Evolutionary conservation across 164 flowering plant species (phyloP), one percentile per base, ranked within the genome.

Genomic region (Vitis rotundifolia): DNA sequence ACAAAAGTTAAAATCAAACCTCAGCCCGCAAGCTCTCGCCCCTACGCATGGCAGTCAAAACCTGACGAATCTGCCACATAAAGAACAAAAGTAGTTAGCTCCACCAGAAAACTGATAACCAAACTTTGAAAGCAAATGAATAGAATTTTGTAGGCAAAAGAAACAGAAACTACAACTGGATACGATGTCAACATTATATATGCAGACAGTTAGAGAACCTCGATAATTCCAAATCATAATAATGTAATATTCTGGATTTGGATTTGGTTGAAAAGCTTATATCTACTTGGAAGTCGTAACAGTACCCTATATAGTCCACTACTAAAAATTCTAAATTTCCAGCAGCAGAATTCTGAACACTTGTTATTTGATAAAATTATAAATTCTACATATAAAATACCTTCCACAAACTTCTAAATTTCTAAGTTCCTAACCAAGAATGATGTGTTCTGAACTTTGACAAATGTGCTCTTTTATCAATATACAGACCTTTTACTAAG

Each of bases 61-160:
- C 82, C 52, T 86, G 89, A 64, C 87, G 85, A 56, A 86, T 84
- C 89, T 86, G 83, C 44, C 19, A 28, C 49, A 79, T n/a, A 58
- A 8, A 59, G 22, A 59, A 49, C 9, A 47, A 16, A 1, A 37
- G 10, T 28, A 11, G 49, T 68, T 14, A 70, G 67, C 37, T 26
- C 72, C 31, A 61, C 49, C 12, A 11, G 18, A 12, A 44, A 18
- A 3, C 22, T 4, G 11, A 18, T 11, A 51, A 26, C 50, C 49
- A 18, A 59, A 44, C 9, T 12, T 37, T 44, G 19, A 61, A 26
- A 29, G 49, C 49, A 31, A 61, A 48, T 14, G 9, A 13, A 13
- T 31, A 29, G 11, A 29, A 31, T 31, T 29, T 60, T 7, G 44
- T 37, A 0, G 44, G 44, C 6, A 13, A 53, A 11, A 53, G 2